Base-by-base conservation (phyloP, 2,329 filamentous ascomycete species). In the Raffaelea albimanens region DNA sequence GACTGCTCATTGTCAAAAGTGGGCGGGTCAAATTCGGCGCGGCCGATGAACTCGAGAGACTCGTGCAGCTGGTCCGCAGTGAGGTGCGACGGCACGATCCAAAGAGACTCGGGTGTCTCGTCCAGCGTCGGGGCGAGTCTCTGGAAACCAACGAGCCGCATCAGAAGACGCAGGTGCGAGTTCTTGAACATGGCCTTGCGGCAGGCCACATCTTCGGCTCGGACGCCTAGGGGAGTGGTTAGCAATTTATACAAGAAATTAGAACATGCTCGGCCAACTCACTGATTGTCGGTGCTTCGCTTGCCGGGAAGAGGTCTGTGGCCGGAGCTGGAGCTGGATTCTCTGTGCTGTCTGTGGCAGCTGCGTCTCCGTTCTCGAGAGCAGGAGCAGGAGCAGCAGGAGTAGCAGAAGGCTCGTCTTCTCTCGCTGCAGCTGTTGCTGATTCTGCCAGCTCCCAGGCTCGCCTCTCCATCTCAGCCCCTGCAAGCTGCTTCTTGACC, bases 131-230 rank as follows among this genome's bases (percentile, higher is more conserved):
- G 68, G 0, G 66, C 64, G 9, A 75, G 63, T 4, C 82, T 74
- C 57, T 84, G 73, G 52, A 94, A 78, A 1, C 85, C 86, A 18
- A 84, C 72, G 0, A 93, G 72, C 1, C 73, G 83, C 76, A 97
- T 84, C 3, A 98, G 75, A 2, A 97, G 79, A 31, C 90, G 84
- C 2, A 97, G 74, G 58, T 91, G 83, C 10, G 86, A 82, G 63
- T 97, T 94, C 60, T 88, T 94, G 70, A 94, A 94, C 66, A 95
- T 82, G 22, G 87, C 84, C 20, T 74, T 75, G 44, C 82, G 80
- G 38, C 82, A 79, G 43, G 77, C 72, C 41, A 85, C 78, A 39
- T 76, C 80, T 49, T 84, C 80, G 0, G 85, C 73, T 44, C 73
- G 75, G 46, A 89, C 67, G 48, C 67, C 78, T 83, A 57, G 3